phyloP scores from a whole-genome alignment of 495 filamentous ascomycete genomes.

The Penicillium chermesinum region DNA sequence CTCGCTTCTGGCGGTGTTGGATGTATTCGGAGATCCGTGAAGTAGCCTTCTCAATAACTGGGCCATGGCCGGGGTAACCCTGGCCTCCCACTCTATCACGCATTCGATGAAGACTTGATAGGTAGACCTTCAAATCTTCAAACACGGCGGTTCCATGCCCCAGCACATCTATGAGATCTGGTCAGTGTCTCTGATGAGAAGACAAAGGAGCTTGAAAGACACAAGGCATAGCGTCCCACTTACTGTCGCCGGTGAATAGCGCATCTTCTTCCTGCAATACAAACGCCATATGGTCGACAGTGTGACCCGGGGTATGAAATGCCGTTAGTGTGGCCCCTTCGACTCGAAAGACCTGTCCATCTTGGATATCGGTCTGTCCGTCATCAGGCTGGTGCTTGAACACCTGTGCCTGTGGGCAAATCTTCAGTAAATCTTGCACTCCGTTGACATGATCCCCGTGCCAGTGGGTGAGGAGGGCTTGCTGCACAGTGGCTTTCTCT shows the following conservation, averaged over 20 bases:
- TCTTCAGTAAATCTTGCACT: constrained; percentile 55
- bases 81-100: constrained; percentile 53
- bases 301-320: constrained; percentile 78
- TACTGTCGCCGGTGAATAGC: constrained; percentile 87
- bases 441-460: constrained; percentile 83
- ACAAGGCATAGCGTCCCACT: too few relatives aligned
- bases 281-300: constrained; percentile 77
- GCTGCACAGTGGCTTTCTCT: constrained; percentile 60
- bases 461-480: constrained; percentile 80
- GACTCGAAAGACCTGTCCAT: constrained; percentile 68
- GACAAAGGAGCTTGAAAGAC: too few relatives aligned
- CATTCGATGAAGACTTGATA: constrained; percentile 72
- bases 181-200: too few relatives aligned
- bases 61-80: constrained; percentile 88
- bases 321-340: constrained; percentile 75
- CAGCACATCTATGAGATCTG: constrained; percentile 55
- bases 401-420: constrained; percentile 52
- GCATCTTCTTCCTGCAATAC: constrained; percentile 68
- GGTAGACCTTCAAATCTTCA: constrained; percentile 70
- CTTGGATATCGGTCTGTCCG: constrained; percentile 46
- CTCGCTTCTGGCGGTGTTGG: constrained; percentile 68
- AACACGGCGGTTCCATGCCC: constrained; percentile 93
- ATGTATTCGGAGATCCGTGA: constrained; percentile 76
- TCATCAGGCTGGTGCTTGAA: constrained; percentile 47
- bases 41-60: constrained; percentile 61